Percentiles rank a stretch among this genome's conserved stretches.
Conservation (phyloP, 2,329 filamentous ascomycete genomes). For the Fusarium brevicatenulatum region DNA sequence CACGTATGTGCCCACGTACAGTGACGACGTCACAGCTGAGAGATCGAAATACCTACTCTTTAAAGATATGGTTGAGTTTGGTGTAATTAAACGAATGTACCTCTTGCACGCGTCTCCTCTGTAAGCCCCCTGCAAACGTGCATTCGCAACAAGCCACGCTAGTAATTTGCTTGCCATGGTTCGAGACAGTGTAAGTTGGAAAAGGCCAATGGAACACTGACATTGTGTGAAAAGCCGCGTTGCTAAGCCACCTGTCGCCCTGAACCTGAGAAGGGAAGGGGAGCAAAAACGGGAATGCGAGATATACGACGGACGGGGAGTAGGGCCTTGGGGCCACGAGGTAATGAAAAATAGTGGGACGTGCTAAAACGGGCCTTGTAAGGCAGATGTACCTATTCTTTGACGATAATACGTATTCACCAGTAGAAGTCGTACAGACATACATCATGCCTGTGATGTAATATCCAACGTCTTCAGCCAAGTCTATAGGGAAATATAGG, state of each 20-base stretch:
- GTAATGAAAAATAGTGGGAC: slow-evolving; percentile 17
- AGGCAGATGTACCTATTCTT: slow-evolving; percentile 1
- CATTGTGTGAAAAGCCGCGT: slow-evolving; percentile 8
- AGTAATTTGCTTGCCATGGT: neutral
- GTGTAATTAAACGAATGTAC: slow-evolving; percentile 13
- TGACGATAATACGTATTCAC: neutral
- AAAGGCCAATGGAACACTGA: neutral
- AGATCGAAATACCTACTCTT: neutral
- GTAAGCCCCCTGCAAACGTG: slow-evolving; percentile 21
- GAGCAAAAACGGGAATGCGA: slow-evolving; percentile 37
- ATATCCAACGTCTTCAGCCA: neutral
- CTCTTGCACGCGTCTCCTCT: slow-evolving; percentile 24
- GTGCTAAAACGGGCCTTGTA: slow-evolving; percentile 17
- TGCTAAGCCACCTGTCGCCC: slow-evolving; percentile 32
- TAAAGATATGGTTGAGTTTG: neutral
- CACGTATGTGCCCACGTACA: slow-evolving; percentile 42
- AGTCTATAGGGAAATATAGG: neutral
- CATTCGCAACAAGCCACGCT: slow-evolving; percentile 15
- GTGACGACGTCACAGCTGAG: slow-evolving; percentile 29
- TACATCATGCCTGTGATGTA: neutral
- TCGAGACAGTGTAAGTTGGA: neutral
- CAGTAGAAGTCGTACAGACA: neutral
- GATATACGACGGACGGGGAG: slow-evolving; percentile 38
- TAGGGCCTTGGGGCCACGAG: slow-evolving; percentile 11
- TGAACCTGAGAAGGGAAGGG: slow-evolving; percentile 6